Base-by-base conservation (phyloP, 116 monocot species). In the Zostera marina region DNA sequence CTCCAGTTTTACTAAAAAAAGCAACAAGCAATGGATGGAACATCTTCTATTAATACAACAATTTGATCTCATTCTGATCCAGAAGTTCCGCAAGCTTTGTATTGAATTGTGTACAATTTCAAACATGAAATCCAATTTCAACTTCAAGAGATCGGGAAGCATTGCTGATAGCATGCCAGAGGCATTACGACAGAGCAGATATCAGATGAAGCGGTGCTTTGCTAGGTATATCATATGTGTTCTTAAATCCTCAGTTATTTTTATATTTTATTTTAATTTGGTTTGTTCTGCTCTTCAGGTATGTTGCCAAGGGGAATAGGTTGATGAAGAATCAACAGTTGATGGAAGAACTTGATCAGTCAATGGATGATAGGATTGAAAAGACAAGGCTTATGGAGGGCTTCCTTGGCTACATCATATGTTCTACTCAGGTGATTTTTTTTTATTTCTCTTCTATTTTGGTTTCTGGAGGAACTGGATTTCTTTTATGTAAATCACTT, bases 141-240 rank as follows among this genome's bases (percentile, higher is more conserved):
- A 76, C 72, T 81, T 92, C 61, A 79, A 77, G 68, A 74, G 93
- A 63, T 66, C 88, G 0, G 88, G 84, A 38, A 88, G 72, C 77
- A 81, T 93, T 42, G 84, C 88, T 0, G 93, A 93, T 11, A 63
- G 70, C 73, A 81, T 93, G 93, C 93, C 93, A 0, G 88, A 93
- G 13, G 93, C 88, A 3, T 62, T 93, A 53, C 64, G 74, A 52
- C 81, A 88, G 60, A 93, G 88, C 75, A 81, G 93, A 25, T 93
- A 93, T 56, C 81, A 77, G 63, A 93, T 93, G 93, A 93, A 84
- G 70, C 61, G 81, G n/a, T 84, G 84, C 73, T 93, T 93, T 49
- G 49, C 84, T 0, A 70, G 77, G 88, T 91, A 40, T 3, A 0
- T 3, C 5, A 47, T 14, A 12, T 47, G 22, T 11, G 1, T 38